phyloP scores from a whole-genome alignment of 2,329 filamentous ascomycete species.

The Colletotrichum sp. region DNA sequence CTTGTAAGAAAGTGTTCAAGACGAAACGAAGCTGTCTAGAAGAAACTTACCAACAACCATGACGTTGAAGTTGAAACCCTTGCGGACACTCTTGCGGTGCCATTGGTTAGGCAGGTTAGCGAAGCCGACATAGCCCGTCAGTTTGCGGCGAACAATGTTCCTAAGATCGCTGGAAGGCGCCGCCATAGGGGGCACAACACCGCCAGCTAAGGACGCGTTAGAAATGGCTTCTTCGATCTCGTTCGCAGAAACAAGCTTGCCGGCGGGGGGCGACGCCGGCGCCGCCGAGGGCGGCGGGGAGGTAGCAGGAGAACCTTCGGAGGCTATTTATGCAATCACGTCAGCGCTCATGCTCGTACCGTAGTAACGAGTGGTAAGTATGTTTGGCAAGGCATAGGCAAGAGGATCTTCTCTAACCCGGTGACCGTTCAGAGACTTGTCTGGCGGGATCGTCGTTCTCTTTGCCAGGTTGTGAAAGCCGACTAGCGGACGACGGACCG shows the following conservation, averaged over 20 bases:
- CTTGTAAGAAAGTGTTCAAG: slow-evolving; percentile 5
- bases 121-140: slow-evolving; percentile 98
- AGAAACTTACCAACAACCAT: slow-evolving; percentile 95
- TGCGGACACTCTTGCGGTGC: slow-evolving; percentile 99
- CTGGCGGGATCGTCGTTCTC: background rate
- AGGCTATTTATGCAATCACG: slow-evolving; percentile 40
- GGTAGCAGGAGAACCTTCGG: slow-evolving; percentile 45
- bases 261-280: slow-evolving; percentile 44
- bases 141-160: slow-evolving; percentile 97
- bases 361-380: background rate
- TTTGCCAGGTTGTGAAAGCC: background rate
- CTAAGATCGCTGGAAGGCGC: slow-evolving; percentile 71
- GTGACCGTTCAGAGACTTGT: background rate
- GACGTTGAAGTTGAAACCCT: slow-evolving; percentile 99
- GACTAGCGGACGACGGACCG: background rate
- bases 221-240: slow-evolving; percentile 38
- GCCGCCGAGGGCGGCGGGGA: slow-evolving; percentile 45
- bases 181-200: slow-evolving; percentile 33
- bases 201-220: slow-evolving; percentile 37
- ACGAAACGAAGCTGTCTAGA: background rate
- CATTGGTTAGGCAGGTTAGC: slow-evolving; percentile 99
- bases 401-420: slow-evolving; percentile 7
- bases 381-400: slow-evolving; percentile 3
- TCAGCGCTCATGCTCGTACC: slow-evolving; percentile 36
- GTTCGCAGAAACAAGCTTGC: slow-evolving; percentile 38